A percentile compares a stretch with the other conserved stretches of the same genome.
phyloP scores from a whole-genome alignment of 441 rosid species.

The Syzygium syzygioides region DNA sequence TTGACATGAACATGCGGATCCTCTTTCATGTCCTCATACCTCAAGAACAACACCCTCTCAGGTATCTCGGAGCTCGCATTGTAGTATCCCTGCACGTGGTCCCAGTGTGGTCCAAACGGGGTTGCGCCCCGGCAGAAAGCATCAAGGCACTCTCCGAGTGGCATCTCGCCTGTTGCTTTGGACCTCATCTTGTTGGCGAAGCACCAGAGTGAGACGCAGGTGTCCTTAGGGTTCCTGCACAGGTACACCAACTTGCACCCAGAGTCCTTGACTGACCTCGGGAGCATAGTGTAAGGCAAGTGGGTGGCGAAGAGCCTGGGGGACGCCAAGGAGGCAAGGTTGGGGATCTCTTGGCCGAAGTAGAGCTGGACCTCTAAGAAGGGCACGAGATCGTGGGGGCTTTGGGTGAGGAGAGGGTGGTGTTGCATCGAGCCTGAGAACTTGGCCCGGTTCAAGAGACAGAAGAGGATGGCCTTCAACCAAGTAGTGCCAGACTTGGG shows the following conservation, averaged over 20 bases:
- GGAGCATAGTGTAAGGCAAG: neutral
- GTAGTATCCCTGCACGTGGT: conserved; percentile 6
- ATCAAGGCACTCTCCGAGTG: conserved; percentile 14
- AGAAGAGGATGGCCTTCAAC: conserved; percentile 2
- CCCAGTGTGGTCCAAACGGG: conserved; percentile 14
- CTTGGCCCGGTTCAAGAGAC: neutral
- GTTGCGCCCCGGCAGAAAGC: conserved; percentile 6
- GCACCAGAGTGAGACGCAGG: neutral
- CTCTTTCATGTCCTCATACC: conserved; percentile 17
- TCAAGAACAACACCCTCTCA: conserved; percentile 18
- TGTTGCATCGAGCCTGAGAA: neutral
- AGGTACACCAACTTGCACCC: neutral
- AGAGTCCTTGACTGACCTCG: neutral
- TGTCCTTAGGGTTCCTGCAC: neutral
- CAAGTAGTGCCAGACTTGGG: conserved; percentile 21
- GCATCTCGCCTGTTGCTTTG: neutral
- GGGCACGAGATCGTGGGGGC: neutral
- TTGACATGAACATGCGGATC: neutral
- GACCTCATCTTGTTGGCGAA: neutral
- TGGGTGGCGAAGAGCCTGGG: neutral
- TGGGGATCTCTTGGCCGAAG: neutral
- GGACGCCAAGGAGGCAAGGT: neutral
- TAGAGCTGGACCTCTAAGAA: neutral
- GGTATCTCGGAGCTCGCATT: conserved; percentile 9
- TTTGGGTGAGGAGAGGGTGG: neutral